Evolutionary conservation across 345 rosid genomes (phyloP), one percentile per base, ranked within the genome.

Genomic region (Acer yangbiense): DNA sequence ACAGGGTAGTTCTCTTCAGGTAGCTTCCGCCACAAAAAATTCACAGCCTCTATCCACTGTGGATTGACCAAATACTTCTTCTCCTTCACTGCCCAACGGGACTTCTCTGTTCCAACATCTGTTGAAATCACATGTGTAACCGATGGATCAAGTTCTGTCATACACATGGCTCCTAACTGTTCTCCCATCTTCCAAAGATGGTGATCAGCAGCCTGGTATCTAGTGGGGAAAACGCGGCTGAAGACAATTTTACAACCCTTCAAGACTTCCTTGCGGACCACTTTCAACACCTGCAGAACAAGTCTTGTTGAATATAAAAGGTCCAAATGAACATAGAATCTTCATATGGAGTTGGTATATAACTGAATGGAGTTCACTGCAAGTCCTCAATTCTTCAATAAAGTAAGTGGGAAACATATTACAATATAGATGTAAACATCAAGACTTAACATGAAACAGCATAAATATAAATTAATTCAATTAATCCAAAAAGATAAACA

Each of bases 171-270:
- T 78, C 95, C 95, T 21, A 91, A 77, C 61, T 85, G 87, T 79
- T 87, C 88, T 3, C 94, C 97, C 92, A 91, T 90, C 82, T 80
- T 91, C 99, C 97, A 94, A 2, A 94, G 85, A 14, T 72, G 88
- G 82, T 92, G 98, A 65, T 78, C 78, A 7, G 88, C 86, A 1
- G 98, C 89, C 16, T 69, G 90, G 69, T 82, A 85, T 17, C 77
- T 77, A 54, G 91, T 87, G 0, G 97, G 97, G 72, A 96, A 89
- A 55, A 96, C 97, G 43, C 91, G 88, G 83, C 91, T 94, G 87
- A 96, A 96, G 44, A 91, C 87, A 44, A 92, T 79, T 77, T 79
- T 91, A 80, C 97, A 91, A 6, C 92, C 94, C 75, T 83, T 81
- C 6, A 96, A 86, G 25, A 91, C 86, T 64, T 91, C 90, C 84